Evolutionary conservation across 2,329 filamentous ascomycete species (phyloP).

Genomic region (Colletotrichum shisoi): DNA sequence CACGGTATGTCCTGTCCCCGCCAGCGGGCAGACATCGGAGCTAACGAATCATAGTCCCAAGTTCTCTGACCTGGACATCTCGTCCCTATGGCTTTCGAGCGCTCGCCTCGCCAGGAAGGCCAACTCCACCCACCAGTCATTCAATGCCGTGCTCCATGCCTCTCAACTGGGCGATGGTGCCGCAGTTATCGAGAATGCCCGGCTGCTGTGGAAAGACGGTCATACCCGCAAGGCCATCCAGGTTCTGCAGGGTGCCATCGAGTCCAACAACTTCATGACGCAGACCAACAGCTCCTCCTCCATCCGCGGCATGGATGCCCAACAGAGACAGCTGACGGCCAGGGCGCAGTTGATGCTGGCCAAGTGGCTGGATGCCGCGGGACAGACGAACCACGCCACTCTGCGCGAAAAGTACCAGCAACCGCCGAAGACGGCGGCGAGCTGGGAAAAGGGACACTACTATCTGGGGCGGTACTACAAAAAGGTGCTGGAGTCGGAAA

Average conservation of each 20-base stretch:
- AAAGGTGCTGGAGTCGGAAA: conserved; percentile 91
- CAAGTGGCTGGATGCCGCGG: conserved; percentile 96
- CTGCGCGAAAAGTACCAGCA: conserved; percentile 84
- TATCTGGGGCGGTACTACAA: conserved; percentile 97
- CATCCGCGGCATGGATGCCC: conserved; percentile 53
- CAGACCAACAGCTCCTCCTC: conserved; percentile 53
- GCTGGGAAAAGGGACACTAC: conserved; percentile 97
- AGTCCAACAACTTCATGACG: conserved; percentile 75
- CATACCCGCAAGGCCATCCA: conserved; percentile 96
- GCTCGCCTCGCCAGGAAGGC: conserved; percentile 87
- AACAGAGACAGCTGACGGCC: conserved; percentile 70
- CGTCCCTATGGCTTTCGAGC: conserved; percentile 83
- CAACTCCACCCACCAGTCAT: conserved; percentile 83
- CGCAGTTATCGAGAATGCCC: conserved; percentile 92
- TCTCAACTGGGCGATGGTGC: conserved; percentile 83
- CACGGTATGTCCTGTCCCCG: conserved; percentile 59
- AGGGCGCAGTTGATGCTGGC: conserved; percentile 87
- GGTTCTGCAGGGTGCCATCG: conserved; percentile 84
- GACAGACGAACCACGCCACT: conserved; percentile 84
- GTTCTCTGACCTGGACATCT: conserved; percentile 77
- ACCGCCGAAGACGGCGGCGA: conserved; percentile 72
- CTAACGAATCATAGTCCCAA: conserved; percentile 52
- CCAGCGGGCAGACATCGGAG: too few relatives aligned
- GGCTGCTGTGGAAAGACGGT: conserved; percentile 90
- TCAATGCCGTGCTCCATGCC: conserved; percentile 91